Evolutionary conservation across 306 rosid species (phyloP).

Genomic region (Lotus japonicus): DNA sequence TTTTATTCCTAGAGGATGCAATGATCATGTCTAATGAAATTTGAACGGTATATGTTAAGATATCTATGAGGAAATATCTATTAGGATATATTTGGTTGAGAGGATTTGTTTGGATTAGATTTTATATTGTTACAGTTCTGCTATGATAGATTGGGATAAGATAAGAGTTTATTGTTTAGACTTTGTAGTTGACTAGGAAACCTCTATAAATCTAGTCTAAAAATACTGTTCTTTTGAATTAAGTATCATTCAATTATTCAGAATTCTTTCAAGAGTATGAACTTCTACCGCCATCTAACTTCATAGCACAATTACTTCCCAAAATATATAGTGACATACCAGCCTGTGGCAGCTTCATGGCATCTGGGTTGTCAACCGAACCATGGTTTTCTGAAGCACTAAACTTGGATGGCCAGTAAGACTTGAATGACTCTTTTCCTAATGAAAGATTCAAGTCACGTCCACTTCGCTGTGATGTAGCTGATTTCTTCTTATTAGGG

Average conservation of each 20-base stretch:
- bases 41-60: background rate
- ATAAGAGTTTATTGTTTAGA: too few species aligned
- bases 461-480: conserved; percentile 29
- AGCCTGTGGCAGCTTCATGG: conserved; percentile 18
- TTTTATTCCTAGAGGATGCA: conserved; percentile 25
- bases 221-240: too few species aligned
- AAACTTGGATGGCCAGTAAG: conserved; percentile 26
- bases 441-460: conserved; percentile 19
- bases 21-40: conserved; percentile 5
- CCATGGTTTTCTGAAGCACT: conserved; percentile 22
- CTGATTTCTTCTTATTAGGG: conserved; percentile 37
- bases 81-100: too few species aligned
- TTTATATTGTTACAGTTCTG: too few species aligned
- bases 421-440: conserved; percentile 39
- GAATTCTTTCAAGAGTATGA: background rate
- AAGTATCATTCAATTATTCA: too few species aligned
- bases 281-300: conserved; percentile 18
- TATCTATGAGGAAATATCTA: too few species aligned
- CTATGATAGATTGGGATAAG: too few species aligned
- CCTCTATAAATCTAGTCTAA: too few species aligned
- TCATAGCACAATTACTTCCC: conserved; percentile 13
- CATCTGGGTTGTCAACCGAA: conserved; percentile 24
- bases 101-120: too few species aligned
- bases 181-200: too few species aligned
- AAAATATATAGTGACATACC: too few species aligned